Evolutionary conservation across 129 eudicot species (phyloP).

Genomic region (Silybum marianum): DNA sequence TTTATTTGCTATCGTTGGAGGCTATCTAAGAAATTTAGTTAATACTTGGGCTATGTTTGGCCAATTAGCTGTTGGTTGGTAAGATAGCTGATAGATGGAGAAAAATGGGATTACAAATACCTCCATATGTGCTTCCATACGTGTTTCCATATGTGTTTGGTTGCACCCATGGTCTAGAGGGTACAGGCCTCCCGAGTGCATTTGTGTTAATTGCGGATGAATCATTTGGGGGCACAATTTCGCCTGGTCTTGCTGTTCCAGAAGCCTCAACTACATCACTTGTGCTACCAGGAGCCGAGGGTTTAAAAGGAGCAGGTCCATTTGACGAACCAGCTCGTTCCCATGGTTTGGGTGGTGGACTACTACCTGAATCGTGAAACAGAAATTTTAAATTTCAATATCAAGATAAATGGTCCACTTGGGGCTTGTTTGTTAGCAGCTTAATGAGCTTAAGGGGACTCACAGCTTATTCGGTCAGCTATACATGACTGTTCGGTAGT

Average conservation of each 20-base stretch:
- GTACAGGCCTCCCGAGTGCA: slow-evolving; percentile 80
- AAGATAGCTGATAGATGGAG: not conserved
- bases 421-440: no score
- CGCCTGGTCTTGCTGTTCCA: slow-evolving; percentile 90
- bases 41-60: not conserved
- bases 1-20: no score
- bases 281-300: slow-evolving; percentile 85
- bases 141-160: slow-evolving; percentile 54
- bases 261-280: slow-evolving; percentile 92
- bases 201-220: slow-evolving; percentile 52
- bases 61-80: not conserved
- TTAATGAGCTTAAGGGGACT: no score
- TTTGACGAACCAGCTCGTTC: slow-evolving; percentile 78
- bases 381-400: slow-evolving; percentile 1
- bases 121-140: slow-evolving; percentile 60
- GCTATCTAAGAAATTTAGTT: not conserved
- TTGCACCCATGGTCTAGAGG: slow-evolving; percentile 86
- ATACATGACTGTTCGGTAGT: no score
- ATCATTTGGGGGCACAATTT: slow-evolving; percentile 59
- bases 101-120: slow-evolving; percentile 30
- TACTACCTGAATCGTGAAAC: slow-evolving; percentile 40
- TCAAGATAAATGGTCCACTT: slow-evolving; percentile 4
- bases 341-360: slow-evolving; percentile 94
- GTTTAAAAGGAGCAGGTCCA: slow-evolving; percentile 80
- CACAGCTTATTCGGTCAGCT: no score